These are phyloP conservation scores for Fomitiporia mediterranea DNA, from an alignment of 1,284 basidiomycete species.

Conservation along the genomic window DNA sequence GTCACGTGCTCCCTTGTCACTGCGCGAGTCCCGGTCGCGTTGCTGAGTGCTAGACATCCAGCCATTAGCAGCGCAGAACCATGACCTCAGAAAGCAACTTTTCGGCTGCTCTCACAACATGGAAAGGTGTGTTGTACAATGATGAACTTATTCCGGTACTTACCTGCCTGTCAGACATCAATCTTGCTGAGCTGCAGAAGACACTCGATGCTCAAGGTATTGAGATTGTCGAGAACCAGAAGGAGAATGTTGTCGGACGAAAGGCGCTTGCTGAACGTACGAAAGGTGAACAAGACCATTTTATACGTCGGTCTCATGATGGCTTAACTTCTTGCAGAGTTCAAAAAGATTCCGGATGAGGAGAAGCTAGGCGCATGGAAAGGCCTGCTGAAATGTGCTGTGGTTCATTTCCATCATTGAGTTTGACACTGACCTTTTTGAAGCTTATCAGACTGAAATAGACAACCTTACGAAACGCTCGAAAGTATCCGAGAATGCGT, in stretches of 20 bases:
- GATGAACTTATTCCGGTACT: neutral
- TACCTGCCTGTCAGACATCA: slow-evolving; percentile 57
- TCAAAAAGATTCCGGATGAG: slow-evolving; percentile 86
- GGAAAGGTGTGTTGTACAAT: slow-evolving; percentile 62
- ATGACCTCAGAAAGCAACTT: slow-evolving; percentile 69
- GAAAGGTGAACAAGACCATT: slow-evolving; percentile 54
- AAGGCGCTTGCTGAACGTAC: slow-evolving; percentile 92
- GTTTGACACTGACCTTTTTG: neutral
- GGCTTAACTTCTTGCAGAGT: slow-evolving; percentile 61
- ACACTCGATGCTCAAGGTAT: slow-evolving; percentile 85
- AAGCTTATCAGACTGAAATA: slow-evolving; percentile 95
- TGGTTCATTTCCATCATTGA: slow-evolving; percentile 8
- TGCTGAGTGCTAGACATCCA: neutral
- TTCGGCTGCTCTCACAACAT: slow-evolving; percentile 79
- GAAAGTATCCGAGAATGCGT: slow-evolving; percentile 89
- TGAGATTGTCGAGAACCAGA: slow-evolving; percentile 96
- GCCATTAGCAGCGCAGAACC: too few species aligned
- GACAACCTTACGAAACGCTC: slow-evolving; percentile 90
- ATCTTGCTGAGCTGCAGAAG: slow-evolving; percentile 88
- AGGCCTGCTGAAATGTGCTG: slow-evolving; percentile 75
- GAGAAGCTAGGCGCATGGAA: slow-evolving; percentile 87
- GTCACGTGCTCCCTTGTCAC: neutral
- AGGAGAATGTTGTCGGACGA: slow-evolving; percentile 90
- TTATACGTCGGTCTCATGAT: slow-evolving; percentile 1
- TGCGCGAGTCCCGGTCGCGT: neutral